These are phyloP conservation scores for Chenopodium formosanum DNA, from an alignment of 148 eudicot species.

Conservation along the genomic window DNA sequence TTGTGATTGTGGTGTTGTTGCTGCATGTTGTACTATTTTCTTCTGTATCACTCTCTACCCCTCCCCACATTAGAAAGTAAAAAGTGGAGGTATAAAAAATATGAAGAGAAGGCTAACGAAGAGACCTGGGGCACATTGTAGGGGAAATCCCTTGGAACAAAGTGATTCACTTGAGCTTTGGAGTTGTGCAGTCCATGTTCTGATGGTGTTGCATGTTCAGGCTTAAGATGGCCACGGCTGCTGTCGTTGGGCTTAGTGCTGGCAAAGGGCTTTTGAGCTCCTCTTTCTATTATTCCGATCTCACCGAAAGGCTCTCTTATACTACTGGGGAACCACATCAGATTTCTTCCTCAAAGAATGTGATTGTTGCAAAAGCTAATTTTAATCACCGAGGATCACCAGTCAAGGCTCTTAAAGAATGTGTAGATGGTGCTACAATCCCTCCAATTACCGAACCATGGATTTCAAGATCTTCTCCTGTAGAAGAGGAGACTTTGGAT, in stretches of 20 bases:
- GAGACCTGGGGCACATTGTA: constrained; percentile 29
- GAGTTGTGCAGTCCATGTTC: constrained; percentile 27
- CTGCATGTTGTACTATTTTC: background rate
- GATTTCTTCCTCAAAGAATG: constrained; percentile 41
- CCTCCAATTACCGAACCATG: constrained; percentile 42
- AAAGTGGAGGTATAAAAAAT: background rate
- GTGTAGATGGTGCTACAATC: constrained; percentile 36
- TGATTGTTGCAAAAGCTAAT: constrained; percentile 50
- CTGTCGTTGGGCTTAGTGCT: constrained; percentile 78
- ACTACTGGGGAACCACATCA: constrained; percentile 46
- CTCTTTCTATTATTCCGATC: constrained; percentile 59
- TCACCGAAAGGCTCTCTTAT: constrained; percentile 52
- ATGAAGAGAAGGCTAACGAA: constrained; percentile 17
- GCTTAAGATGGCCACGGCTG: constrained; percentile 78
- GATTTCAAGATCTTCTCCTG: constrained; percentile 26
- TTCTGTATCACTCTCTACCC: background rate
- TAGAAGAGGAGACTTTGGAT: constrained; percentile 42
- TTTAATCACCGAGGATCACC: constrained; percentile 44
- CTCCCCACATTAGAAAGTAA: background rate
- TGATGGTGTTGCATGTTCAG: constrained; percentile 46
- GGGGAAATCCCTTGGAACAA: constrained; percentile 18
- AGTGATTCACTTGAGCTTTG: constrained; percentile 23
- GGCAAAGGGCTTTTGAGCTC: constrained; percentile 78
- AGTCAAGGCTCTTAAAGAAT: constrained; percentile 62
- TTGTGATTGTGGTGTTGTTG: constrained; percentile 1